Percentiles rank a stretch among this genome's conserved stretches.
These are phyloP conservation scores for Fraxinus platypoda DNA, from an alignment of 305 asterid species.

Conservation along the genomic window DNA sequence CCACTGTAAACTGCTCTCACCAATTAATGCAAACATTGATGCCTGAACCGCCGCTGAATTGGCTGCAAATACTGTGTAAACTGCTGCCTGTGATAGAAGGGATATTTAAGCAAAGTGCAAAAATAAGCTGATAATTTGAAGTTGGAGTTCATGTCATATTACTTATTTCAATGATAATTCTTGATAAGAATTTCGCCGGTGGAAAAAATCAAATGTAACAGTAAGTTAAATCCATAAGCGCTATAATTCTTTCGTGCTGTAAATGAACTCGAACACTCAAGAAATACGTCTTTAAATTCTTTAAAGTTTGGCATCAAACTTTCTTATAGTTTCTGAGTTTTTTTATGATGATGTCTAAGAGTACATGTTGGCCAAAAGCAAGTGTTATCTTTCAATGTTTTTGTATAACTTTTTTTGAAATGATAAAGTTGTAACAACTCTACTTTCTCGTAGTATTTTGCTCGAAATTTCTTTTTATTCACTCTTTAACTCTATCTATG, in stretches of 20 bases:
- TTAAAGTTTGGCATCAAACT: neutral
- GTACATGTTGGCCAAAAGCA: neutral
- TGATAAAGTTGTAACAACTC: too few relatives aligned
- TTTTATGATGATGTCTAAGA: neutral
- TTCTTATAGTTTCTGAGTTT: neutral
- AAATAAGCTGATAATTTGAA: neutral
- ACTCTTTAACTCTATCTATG: neutral
- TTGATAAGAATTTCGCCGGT: neutral
- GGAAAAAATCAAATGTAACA: neutral
- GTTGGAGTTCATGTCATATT: neutral
- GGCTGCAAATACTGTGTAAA: constrained; percentile 51
- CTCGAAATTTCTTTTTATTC: too few relatives aligned
- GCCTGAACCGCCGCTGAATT: constrained; percentile 54
- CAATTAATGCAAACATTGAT: constrained; percentile 49
- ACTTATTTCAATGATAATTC: neutral
- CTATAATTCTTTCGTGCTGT: too few relatives aligned
- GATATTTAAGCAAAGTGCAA: neutral
- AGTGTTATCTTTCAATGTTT: too few relatives aligned
- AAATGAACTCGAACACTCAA: too few relatives aligned
- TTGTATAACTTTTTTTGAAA: too few relatives aligned
- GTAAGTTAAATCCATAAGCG: too few relatives aligned
- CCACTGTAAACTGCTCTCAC: constrained; percentile 61
- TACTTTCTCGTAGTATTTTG: too few relatives aligned
- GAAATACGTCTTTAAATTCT: neutral
- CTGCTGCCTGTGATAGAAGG: constrained; percentile 31